Evolutionary conservation across 2,329 filamentous ascomycete genomes (phyloP).

Genomic region (Mycocentrospora acerina): DNA sequence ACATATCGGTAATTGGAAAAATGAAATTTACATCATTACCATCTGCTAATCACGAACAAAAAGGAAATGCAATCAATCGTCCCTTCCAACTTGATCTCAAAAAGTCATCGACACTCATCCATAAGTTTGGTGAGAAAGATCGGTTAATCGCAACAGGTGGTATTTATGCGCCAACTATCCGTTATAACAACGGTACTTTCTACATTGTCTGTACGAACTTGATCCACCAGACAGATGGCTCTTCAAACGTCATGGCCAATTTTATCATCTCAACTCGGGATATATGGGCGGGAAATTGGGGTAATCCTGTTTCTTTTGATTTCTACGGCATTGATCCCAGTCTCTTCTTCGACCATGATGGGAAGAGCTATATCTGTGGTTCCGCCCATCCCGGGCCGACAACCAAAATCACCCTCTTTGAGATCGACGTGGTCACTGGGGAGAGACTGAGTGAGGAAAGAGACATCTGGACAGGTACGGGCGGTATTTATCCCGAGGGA

Average conservation of each 20-base stretch:
- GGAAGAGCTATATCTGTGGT: slow-evolving; percentile 21
- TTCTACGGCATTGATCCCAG: slow-evolving; percentile 17
- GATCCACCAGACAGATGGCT: slow-evolving; percentile 40
- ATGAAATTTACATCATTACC: neutral
- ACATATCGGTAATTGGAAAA: slow-evolving; percentile 19
- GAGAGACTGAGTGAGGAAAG: slow-evolving; percentile 12
- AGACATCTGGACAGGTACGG: slow-evolving; percentile 37
- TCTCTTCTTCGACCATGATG: slow-evolving; percentile 14
- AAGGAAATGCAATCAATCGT: slow-evolving; percentile 49
- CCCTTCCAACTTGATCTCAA: slow-evolving; percentile 50
- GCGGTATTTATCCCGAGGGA: slow-evolving; percentile 31
- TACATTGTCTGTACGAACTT: slow-evolving; percentile 21
- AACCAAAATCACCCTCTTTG: slow-evolving; percentile 20
- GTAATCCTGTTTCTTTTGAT: slow-evolving; percentile 11
- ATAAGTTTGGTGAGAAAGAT: slow-evolving; percentile 4
- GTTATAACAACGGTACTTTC: slow-evolving; percentile 15
- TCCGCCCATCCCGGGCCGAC: slow-evolving; percentile 13
- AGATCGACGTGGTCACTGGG: slow-evolving; percentile 33
- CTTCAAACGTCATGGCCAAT: slow-evolving; percentile 46
- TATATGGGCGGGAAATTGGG: slow-evolving; percentile 12
- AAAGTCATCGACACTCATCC: slow-evolving; percentile 46
- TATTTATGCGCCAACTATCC: slow-evolving; percentile 19
- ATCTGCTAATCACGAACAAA: slow-evolving; percentile 1
- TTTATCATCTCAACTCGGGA: slow-evolving; percentile 17
- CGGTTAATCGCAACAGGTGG: slow-evolving; percentile 18